These are phyloP conservation scores for Botrytis squamosa DNA, from an alignment of 2,329 filamentous ascomycete species.

Conservation along the genomic window DNA sequence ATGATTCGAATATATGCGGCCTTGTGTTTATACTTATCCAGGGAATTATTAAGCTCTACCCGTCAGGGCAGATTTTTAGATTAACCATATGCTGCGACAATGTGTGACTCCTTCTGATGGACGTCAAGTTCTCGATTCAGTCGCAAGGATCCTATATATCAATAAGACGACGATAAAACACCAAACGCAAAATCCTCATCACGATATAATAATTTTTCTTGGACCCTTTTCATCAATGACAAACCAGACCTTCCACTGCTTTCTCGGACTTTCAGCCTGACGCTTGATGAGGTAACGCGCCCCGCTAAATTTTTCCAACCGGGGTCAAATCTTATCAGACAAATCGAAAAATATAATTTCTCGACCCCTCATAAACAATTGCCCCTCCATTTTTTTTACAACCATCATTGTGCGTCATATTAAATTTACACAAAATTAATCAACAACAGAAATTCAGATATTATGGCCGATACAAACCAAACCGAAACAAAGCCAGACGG, in stretches of 20 bases:
- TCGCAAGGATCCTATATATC: background rate
- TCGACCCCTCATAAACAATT: constrained; percentile 16
- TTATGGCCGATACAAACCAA: constrained; percentile 46
- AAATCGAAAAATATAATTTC: constrained; percentile 27
- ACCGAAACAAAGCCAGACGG: constrained; percentile 43
- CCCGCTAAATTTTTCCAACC: background rate
- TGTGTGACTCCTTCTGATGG: background rate
- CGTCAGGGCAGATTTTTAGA: background rate
- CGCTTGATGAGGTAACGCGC: constrained; percentile 22
- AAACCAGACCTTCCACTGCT: constrained; percentile 14
- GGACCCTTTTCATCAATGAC: constrained; percentile 6
- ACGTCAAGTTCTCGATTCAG: background rate
- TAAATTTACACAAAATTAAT: background rate
- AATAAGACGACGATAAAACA: background rate
- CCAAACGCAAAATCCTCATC: background rate
- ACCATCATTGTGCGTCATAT: constrained; percentile 16
- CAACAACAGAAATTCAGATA: background rate
- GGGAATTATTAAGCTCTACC: background rate
- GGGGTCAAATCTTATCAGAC: constrained; percentile 25
- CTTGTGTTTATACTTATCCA: background rate
- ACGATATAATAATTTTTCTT: background rate
- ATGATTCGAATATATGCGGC: background rate
- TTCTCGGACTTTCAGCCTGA: constrained; percentile 27
- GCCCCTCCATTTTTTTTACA: constrained; percentile 32
- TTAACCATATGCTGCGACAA: background rate